Conservation (phyloP, 306 rosid genomes). For the Hylodesmum podocarpum region DNA sequence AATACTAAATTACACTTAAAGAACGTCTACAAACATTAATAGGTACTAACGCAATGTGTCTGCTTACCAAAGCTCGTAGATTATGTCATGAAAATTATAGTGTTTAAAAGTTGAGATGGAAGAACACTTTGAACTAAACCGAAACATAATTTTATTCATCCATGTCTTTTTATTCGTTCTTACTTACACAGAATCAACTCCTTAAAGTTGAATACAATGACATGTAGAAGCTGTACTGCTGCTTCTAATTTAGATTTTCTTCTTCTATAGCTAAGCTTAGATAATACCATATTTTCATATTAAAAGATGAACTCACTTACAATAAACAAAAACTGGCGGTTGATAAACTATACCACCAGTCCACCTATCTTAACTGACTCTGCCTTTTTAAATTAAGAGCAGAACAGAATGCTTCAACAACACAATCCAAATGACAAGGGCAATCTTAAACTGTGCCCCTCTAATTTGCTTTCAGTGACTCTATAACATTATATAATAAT, state of each 20-base stretch:
- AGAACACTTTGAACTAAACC: background rate
- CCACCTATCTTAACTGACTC: constrained; percentile 28
- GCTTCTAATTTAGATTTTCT: background rate
- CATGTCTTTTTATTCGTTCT: background rate
- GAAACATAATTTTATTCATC: constrained; percentile 4
- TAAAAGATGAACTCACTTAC: background rate
- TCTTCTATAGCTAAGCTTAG: background rate
- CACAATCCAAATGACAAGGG: constrained; percentile 23
- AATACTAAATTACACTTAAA: background rate
- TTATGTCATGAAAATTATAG: background rate
- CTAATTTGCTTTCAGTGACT: constrained; percentile 14
- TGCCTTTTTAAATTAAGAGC: constrained; percentile 36
- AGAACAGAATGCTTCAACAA: constrained; percentile 25
- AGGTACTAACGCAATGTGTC: too few species aligned
- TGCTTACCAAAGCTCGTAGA: too few species aligned
- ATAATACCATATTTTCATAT: background rate
- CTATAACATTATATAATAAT: background rate
- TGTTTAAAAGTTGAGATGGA: background rate
- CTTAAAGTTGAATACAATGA: background rate
- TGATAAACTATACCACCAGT: constrained; percentile 40
- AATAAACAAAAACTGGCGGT: constrained; percentile 40
- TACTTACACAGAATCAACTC: too few species aligned
- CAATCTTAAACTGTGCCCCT: constrained; percentile 41
- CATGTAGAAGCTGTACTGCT: constrained; percentile 9
- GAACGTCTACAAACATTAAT: background rate